phyloP scores from a whole-genome alignment of 352 stramenopile species.

The Phytophthora fragariaefolia region DNA sequence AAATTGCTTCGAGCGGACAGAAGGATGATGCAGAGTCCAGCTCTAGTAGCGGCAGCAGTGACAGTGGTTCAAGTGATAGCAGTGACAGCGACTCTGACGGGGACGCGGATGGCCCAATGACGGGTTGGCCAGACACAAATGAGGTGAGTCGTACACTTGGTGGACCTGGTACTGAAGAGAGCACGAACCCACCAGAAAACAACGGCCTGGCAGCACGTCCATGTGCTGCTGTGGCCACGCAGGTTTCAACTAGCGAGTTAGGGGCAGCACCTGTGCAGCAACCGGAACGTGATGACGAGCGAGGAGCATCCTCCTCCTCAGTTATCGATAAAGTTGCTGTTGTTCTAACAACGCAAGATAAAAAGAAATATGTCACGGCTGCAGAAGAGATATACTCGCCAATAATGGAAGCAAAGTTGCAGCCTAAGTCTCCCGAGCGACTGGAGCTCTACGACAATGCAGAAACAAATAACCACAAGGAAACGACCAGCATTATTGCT shows the following conservation, averaged over 20 bases:
- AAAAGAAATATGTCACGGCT: constrained; percentile 17
- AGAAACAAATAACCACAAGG: not conserved
- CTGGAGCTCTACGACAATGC: not conserved
- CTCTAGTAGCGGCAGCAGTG: constrained; percentile 38
- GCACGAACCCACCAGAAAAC: too few relatives aligned
- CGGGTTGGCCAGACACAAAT: not conserved
- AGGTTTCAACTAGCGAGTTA: too few relatives aligned
- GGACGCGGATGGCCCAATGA: constrained; percentile 11
- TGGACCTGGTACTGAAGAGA: not conserved
- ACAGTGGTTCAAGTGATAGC: constrained; percentile 40
- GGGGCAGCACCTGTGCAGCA: not conserved
- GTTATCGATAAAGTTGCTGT: constrained; percentile 8
- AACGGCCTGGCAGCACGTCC: not conserved
- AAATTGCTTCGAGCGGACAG: not conserved
- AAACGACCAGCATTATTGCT: not conserved
- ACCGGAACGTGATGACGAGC: not conserved
- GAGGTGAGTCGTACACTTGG: not conserved
- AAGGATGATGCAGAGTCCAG: constrained; percentile 22
- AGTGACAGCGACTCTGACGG: constrained; percentile 37
- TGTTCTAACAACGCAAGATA: constrained; percentile 16
- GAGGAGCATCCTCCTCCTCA: not conserved
- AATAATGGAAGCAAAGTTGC: not conserved
- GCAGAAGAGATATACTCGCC: not conserved
- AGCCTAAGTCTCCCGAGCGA: not conserved
- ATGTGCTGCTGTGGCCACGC: not conserved